Percentiles rank a stretch among this genome's conserved stretches.
phyloP scores from a whole-genome alignment of 257 asterid species.

The Cinchona pubescens region DNA sequence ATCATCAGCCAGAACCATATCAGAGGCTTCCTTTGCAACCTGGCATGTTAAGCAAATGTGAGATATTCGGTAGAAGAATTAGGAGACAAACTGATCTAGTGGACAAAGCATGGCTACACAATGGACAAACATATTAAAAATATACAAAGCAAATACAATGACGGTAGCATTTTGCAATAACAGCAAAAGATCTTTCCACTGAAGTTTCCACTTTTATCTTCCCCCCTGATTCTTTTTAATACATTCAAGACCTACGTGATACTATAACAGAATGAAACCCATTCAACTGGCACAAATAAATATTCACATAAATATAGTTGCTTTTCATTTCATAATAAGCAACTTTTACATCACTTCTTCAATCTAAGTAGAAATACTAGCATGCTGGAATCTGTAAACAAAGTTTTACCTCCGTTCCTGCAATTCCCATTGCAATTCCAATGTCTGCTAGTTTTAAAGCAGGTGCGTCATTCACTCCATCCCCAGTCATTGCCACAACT shows the following conservation, averaged over 20 bases:
- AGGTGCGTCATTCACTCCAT: conserved; percentile 98
- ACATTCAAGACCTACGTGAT: background rate
- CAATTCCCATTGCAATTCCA: conserved; percentile 98
- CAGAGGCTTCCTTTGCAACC: conserved; percentile 99
- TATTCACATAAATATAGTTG: background rate
- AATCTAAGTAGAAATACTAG: background rate
- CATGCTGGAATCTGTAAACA: background rate
- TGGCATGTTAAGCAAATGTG: conserved; percentile 19
- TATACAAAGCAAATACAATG: too few species aligned
- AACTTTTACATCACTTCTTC: background rate
- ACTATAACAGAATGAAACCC: background rate
- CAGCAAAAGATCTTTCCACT: background rate
- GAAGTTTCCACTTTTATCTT: background rate
- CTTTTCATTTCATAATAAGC: background rate
- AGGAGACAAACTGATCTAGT: too few species aligned
- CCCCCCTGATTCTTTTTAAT: background rate
- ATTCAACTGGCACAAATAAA: background rate
- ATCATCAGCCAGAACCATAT: conserved; percentile 98
- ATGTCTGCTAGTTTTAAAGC: conserved; percentile 94
- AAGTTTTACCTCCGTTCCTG: conserved; percentile 88
- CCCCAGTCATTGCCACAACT: conserved; percentile 99
- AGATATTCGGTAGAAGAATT: too few species aligned
- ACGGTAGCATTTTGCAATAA: too few species aligned
- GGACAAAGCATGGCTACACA: too few species aligned
- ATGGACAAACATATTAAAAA: too few species aligned